Evolutionary conservation across 148 eudicot genomes (phyloP), one percentile per base, ranked within the genome.

Genomic region (Spergularia bocconei): DNA sequence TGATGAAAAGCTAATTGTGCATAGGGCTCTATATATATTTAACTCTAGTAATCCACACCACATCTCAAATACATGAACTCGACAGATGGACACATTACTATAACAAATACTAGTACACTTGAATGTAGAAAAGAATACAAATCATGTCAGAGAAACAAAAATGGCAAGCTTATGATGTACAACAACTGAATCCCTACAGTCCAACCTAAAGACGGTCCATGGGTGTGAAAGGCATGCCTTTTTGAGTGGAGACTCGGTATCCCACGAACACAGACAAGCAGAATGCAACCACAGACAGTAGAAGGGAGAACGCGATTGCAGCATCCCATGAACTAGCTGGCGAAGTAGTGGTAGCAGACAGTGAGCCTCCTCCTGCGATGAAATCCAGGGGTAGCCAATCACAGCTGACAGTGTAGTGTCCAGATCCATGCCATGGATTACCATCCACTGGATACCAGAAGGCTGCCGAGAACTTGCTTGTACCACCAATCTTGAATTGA

Each of bases 381-480:
- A 93, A 75, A 54, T 91, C 81, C 82, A 93, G 41, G 0, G 82
- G 84, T 71, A 91, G 86, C 98, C 98, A 93, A 50, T 90, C 93
- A 80, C 96, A 93, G 82, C 90, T 82, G 16, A 89, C 82, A 0
- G 93, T 84, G 54, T 87, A 93, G 79, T 93, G 98, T 29, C 82
- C 88, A 7, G 89, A 83, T 19, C 91, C 88, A 65, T 82, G 88
- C 98, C 98, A 91, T 56, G 96, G 93, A 21, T 85, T 89, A 19
- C 93, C 93, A 56, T 88, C 91, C 23, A 70, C 82, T 16, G 98
- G 98, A 21, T 90, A 93, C 98, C 98, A 93, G 78, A 93, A 90
- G 11, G 98, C 96, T 15, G 83, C 93, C 19, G 98, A 91, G 77
- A 93, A 93, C 59, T 89, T 93, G 87, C 88, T 90, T 16, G 83